A percentile compares a stretch with the other conserved stretches of the same genome.
Conservation (phyloP, 805 yeast genomes). For the Cyberlindnera subsufficiens region DNA sequence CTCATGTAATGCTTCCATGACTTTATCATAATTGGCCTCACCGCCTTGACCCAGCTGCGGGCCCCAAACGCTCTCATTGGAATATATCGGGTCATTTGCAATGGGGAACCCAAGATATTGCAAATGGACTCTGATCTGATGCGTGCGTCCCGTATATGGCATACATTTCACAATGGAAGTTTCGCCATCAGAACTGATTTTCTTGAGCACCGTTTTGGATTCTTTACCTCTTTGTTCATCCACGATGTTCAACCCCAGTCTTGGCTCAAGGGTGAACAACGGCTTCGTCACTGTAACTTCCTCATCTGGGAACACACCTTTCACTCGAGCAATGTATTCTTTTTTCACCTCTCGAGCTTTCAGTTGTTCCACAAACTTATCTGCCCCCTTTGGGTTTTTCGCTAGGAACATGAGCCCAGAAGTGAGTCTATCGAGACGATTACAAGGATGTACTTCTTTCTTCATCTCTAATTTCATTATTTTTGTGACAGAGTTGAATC, state of each 20-base stretch:
- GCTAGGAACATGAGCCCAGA: conserved; percentile 81
- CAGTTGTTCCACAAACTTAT: conserved; percentile 52
- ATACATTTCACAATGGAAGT: conserved; percentile 72
- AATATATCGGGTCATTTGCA: conserved; percentile 87
- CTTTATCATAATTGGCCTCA: conserved; percentile 44
- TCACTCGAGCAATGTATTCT: conserved; percentile 82
- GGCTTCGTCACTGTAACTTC: conserved; percentile 61
- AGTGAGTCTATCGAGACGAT: conserved; percentile 83
- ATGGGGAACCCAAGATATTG: conserved; percentile 88
- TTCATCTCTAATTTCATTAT: conserved; percentile 62
- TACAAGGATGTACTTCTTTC: conserved; percentile 71
- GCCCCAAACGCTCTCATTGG: conserved; percentile 82
- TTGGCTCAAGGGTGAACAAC: conserved; percentile 65
- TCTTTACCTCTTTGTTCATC: conserved; percentile 41
- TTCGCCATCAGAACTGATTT: conserved; percentile 23
- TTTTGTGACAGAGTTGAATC: conserved; percentile 72
- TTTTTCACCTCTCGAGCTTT: conserved; percentile 50
- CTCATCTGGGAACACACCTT: conserved; percentile 75
- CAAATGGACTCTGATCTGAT: conserved; percentile 90
- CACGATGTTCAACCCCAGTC: conserved; percentile 53
- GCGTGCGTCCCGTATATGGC: conserved; percentile 92
- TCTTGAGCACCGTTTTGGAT: conserved; percentile 62
- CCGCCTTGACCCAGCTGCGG: conserved; percentile 52
- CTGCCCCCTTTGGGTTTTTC: conserved; percentile 48
- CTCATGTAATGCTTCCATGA: conserved; percentile 45